Evolutionary conservation across 768 basidiomycete species (phyloP), one percentile per base, ranked within the genome.

Genomic region (Macrolepiota dolichaula): DNA sequence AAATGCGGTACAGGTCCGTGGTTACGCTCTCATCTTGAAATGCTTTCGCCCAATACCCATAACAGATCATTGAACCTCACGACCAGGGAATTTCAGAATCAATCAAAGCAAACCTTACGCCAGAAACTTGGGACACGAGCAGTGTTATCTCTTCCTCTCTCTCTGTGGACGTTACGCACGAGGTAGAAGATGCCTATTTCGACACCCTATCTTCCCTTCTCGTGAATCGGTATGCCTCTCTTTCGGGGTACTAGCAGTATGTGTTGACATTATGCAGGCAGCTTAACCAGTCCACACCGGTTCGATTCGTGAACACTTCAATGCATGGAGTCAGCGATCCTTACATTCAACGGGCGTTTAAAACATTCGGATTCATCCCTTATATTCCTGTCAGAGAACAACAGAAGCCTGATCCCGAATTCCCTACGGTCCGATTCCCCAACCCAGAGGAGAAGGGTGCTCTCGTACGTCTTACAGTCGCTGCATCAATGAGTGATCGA

Each of bases 361-460:
- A 77, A 40, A 62, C 73, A 2, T 86, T 84, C 60, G 86, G 86
- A 4, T 85, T 92, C 62, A 67, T 77, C 17, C 78, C 82, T 1
- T 87, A 82, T 69, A 76, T 80, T 10, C 81, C 86, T 1, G 89
- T 94, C 11, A 67, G 70, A 54, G 81, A 85, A 63, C 94, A 96
- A 71, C 81, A 82, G 63, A 58, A 75, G 2, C 91, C 94, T 1
- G 88, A 96, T 72, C 91, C 94, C 4, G 84, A 93, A 29, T 96
- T 96, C 67, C 85, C 91, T 3, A 94, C 93, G 4, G 90, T 95
- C 17, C 75, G 73, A 22, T 94, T 92, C 71, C 94, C 94, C 1
- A 96, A 96, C 68, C 94, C 94, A 1, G 94, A 96, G 71, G 94
- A 96, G 71, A 88, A 91, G 73, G 94, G 94, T 84, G 68, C 68